Base-by-base conservation (phyloP, 768 basidiomycete genomes). In the Paxillus involutus region DNA sequence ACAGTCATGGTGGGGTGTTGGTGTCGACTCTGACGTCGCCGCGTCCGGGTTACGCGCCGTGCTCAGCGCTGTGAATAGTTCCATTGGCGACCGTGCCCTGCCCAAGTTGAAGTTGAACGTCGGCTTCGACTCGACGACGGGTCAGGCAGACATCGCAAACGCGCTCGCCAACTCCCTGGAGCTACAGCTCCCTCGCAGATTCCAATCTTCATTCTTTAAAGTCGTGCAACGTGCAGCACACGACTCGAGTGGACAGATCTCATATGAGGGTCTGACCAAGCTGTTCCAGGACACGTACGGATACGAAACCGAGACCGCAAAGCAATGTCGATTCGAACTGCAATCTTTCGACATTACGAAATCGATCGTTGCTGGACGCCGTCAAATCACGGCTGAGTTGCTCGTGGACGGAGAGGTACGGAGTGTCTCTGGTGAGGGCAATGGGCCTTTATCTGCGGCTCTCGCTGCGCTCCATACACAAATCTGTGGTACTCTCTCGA, bases 1-100 rank as follows among this genome's bases (percentile, higher is more conserved):
- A 21, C 72, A 81, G 60, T 94, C 93, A 55, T 95, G 88, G 88
- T 98, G 95, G 95, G 95, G 95, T 68, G 90, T 94, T 44, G 94
- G 94, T n/a, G 78, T 92, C 44, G 95, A 97, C 72, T 81, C 88
- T 16, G 94, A 98, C 64, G 96, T 97, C 63, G 85, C 93, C 26
- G 89, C 85, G 16, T 89, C 91, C 45, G 94, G 95, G 72, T 79
- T 98, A 49, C 89, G 90, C 58, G 94, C 94, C 1, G 81, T 98
- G 37, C 78, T 98, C 51, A 92, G 90, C 63, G 94, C 95, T 1
- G 89, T 87, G 24, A 96, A 96, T 73, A 75, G 71, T 49, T 86
- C 86, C 49, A 87, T 95, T 51, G 87, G 86, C 16, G 84, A 88
- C 62, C 79, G 81, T 12, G 61, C 72, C 49, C 78, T 94, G 35